These are phyloP conservation scores for Pterocarpus santalinus DNA, from an alignment of 306 rosid species.

Conservation along the genomic window DNA sequence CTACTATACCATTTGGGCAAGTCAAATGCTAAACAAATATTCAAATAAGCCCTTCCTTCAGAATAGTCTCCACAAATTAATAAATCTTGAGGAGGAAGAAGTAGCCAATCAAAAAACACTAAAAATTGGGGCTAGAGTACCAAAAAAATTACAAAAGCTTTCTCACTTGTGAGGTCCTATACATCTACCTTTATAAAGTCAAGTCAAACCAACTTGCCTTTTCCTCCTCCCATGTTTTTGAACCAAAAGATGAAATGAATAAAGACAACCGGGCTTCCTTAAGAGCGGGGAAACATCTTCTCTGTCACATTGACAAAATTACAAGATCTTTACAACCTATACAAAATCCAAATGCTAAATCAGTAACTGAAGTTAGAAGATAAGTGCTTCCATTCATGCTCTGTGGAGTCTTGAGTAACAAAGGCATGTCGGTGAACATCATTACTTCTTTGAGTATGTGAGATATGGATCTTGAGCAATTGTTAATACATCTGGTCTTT, in stretches of 20 bases:
- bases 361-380: slow-evolving; percentile 49
- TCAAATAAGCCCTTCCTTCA: background rate
- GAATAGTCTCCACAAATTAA: slow-evolving; percentile 13
- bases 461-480: slow-evolving; percentile 96
- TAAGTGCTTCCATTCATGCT: slow-evolving; percentile 37
- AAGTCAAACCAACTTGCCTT: slow-evolving; percentile 40
- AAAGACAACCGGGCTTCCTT: slow-evolving; percentile 39
- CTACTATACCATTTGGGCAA: background rate
- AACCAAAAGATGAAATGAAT: slow-evolving; percentile 37
- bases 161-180: slow-evolving; percentile 44
- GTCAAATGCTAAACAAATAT: background rate
- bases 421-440: slow-evolving; percentile 38
- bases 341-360: slow-evolving; percentile 54
- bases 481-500: slow-evolving; percentile 90
- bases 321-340: slow-evolving; percentile 65
- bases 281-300: slow-evolving; percentile 38
- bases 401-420: slow-evolving; percentile 23
- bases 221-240: slow-evolving; percentile 5
- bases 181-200: slow-evolving; percentile 42
- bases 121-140: slow-evolving; percentile 38
- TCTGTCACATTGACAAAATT: slow-evolving; percentile 36
- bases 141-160: slow-evolving; percentile 21
- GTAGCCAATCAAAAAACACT: slow-evolving; percentile 35
- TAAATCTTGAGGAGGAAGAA: background rate
- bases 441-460: slow-evolving; percentile 75